These are phyloP conservation scores for Aspergillus ostianus DNA, from an alignment of 495 filamentous ascomycete species.

Conservation along the genomic window DNA sequence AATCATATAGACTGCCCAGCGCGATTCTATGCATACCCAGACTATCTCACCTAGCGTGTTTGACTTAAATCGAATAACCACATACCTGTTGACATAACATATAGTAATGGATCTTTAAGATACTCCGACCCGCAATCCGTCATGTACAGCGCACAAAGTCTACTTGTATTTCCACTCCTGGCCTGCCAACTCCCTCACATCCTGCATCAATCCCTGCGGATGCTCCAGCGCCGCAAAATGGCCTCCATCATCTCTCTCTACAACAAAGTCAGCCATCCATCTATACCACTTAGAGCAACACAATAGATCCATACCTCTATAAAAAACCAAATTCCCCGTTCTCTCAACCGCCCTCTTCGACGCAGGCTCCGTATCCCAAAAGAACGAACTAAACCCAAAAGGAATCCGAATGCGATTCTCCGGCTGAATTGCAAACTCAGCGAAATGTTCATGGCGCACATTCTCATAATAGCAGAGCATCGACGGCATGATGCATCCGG, in stretches of 20 bases:
- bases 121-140: no score
- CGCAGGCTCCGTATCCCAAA: conserved; percentile 7
- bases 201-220: conserved; percentile 5
- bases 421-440: conserved; percentile 17
- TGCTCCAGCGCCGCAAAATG: conserved; percentile 26
- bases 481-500: conserved; percentile 17
- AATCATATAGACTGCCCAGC: no score
- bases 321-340: conserved; percentile 26
- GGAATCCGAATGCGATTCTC: conserved; percentile 9
- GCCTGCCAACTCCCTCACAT: not conserved
- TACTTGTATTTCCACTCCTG: not conserved
- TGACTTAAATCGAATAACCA: no score
- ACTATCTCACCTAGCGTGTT: no score
- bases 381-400: conserved; percentile 13
- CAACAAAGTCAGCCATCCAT: conserved; percentile 10
- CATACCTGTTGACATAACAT: no score
- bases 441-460: conserved; percentile 14
- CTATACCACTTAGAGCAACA: no score
- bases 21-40: no score
- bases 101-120: no score
- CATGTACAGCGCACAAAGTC: not conserved
- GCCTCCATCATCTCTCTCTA: conserved; percentile 24
- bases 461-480: conserved; percentile 20
- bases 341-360: conserved; percentile 7
- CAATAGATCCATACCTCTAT: conserved; percentile 23